Evolutionary conservation across 2,329 filamentous ascomycete species (phyloP), one percentile per base, ranked within the genome.

Genomic region (Ceratocystis diversiconidia): DNA sequence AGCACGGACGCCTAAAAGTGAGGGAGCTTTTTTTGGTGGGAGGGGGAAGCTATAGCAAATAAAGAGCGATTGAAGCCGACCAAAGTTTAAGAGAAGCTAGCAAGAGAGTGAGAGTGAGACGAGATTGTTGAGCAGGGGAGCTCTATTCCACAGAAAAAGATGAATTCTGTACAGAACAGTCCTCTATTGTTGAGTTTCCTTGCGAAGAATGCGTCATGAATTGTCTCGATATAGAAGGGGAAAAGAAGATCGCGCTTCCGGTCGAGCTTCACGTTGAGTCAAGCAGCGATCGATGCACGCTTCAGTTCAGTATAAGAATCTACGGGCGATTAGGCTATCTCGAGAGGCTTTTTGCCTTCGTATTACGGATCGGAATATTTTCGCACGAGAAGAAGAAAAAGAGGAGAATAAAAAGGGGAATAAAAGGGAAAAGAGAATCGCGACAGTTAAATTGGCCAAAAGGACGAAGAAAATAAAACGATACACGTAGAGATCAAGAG

Each of bases 371-470:
- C 25, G 48, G 55, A 41, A 22, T 61, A 62, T 17, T 59, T 17
- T 59, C 30, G 59, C 28, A 57, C 30, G 46, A 22, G 3, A 62
- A 10, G 30, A 63, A 62, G n/a, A 63, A 59, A 48, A 63, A 57
- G 30, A 36, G 28, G 30, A n/a, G 12, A 65, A 22, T 32, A 52
- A 17, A 15, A 59, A 59, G 32, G 32, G 55, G 55, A 59, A 25
- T 10, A 65, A 30, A 32, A 61, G 12, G 12, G 32, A 59, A 59
- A 59, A 36, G 32, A 59, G 32, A 59, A n/a, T 15, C 28, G 55
- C n/a, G 55, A 36, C 30, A 36, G 8, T 28, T 12, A 52, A 25
- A 52, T 25, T 28, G 10, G 48, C 22, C 48, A 52, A 52, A 52
- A 25, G 48, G 48, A 41, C 36, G 10, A 15, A 41, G 36, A 41